Base-by-base conservation (phyloP, 2,329 filamentous ascomycete species). In the Paecilomyces formosus region DNA sequence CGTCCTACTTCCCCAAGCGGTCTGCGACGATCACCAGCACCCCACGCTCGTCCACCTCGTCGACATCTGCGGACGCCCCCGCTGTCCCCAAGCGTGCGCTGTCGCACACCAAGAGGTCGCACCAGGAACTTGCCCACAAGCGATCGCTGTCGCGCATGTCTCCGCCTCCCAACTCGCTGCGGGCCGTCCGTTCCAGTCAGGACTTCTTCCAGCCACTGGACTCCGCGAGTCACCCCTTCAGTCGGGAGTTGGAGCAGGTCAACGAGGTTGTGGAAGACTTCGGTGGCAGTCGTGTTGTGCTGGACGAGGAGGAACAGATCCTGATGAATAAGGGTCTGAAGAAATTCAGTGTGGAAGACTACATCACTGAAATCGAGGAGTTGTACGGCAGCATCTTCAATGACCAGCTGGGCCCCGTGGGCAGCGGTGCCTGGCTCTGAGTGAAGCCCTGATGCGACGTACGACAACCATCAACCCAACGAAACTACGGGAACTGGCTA, bases 191-290 rank as follows among this genome's bases (percentile, higher is more conserved):
- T 26, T 65, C 66, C 15, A 68, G 69, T 24, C 67, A 71, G 35
- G 75, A 77, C n/a, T 68, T 73, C 51, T 75, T 75, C 63, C 65
- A 69, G 26, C 61, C 65, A 18, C 64, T 66, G 70, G 57, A 72
- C 58, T 69, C 70, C 9, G 73, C 79, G 28, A 66, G 75, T 53
- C 85, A 94, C 72, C 93, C 93, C 0, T 97, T 97, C 68, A 90
- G 90, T 56, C 87, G 88, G 55, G 94, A 99, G 75, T 80, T 97
- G 56, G 91, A 90, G 58, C 89, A 97, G 75, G 90, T 97, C 24
- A 91, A 92, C 56, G 94, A 97, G 75, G 83, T 97, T 15, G 93
- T 88, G 0, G 94, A 97, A 76, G 92, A 97, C 74, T 93, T 91
- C 65, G 85, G 86, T 50, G 81, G 85, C 30, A 81, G 82, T 18